Evolutionary conservation across 495 filamentous ascomycete genomes (phyloP).

Genomic region (Platismatia glauca): DNA sequence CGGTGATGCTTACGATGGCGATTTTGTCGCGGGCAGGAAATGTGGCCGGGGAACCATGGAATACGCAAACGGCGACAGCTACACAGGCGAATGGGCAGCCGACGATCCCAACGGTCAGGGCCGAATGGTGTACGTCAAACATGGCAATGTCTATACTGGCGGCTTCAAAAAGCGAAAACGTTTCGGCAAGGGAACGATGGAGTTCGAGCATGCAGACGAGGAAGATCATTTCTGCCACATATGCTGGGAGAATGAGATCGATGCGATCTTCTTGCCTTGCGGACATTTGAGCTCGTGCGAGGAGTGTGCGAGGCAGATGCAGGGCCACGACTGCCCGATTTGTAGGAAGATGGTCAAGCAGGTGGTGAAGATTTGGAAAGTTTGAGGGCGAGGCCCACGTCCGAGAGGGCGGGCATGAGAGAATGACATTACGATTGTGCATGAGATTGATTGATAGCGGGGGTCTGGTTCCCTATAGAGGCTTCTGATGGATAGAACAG

Average conservation of each 20-base stretch:
- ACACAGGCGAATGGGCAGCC: slow-evolving; percentile 50
- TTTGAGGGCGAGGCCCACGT: slow-evolving; percentile 5
- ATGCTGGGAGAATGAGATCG: slow-evolving; percentile 54
- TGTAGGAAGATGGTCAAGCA: slow-evolving; percentile 51
- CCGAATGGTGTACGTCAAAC: slow-evolving; percentile 47
- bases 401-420: background rate
- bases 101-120: slow-evolving; percentile 52
- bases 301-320: slow-evolving; percentile 53
- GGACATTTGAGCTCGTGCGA: slow-evolving; percentile 59
- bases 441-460: slow-evolving; percentile 1
- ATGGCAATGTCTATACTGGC: slow-evolving; percentile 55
- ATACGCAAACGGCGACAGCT: slow-evolving; percentile 54
- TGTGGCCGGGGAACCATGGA: slow-evolving; percentile 46
- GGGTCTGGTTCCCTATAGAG: background rate
- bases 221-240: slow-evolving; percentile 55
- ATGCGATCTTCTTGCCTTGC: slow-evolving; percentile 56
- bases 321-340: slow-evolving; percentile 54
- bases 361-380: slow-evolving; percentile 51
- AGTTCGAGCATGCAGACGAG: slow-evolving; percentile 55
- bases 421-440: background rate
- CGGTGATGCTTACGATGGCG: slow-evolving; percentile 48
- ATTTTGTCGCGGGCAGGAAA: slow-evolving; percentile 44
- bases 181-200: slow-evolving; percentile 54
- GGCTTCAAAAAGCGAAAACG: slow-evolving; percentile 55
- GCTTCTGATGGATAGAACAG: background rate